Conservation (phyloP, 768 basidiomycete genomes). For the Amanita muscaria region DNA sequence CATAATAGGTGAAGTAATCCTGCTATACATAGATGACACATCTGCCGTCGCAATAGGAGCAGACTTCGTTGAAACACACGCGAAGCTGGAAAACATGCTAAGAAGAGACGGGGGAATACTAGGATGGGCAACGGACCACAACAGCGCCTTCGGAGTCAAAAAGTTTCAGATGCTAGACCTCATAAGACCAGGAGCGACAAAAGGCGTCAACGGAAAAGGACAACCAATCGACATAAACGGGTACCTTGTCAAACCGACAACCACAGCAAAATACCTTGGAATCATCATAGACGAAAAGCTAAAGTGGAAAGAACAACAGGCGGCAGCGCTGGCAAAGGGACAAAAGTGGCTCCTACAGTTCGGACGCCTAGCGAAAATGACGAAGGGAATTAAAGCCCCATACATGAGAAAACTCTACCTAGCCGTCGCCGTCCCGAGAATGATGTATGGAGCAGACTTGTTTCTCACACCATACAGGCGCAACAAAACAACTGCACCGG, state of each 20-base stretch:
- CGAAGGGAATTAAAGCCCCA: neutral
- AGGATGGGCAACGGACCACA: neutral
- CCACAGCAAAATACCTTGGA: neutral
- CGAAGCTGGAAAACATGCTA: neutral
- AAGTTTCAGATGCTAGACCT: slow-evolving; percentile 2
- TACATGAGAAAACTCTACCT: neutral
- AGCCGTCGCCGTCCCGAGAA: no score
- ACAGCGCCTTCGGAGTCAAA: neutral
- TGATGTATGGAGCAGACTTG: no score
- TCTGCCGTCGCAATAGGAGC: no score
- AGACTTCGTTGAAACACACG: no score
- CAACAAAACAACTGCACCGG: neutral
- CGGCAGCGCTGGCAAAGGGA: no score
- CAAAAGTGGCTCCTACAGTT: neutral
- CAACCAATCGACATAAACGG: neutral
- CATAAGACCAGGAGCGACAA: no score
- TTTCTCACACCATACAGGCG: no score
- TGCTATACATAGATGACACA: no score
- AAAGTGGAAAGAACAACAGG: no score
- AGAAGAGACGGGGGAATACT: neutral
- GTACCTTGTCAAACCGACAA: neutral
- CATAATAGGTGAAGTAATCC: no score
- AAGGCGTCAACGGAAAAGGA: neutral
- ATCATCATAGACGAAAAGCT: neutral
- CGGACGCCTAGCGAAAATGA: no score